A percentile compares a stretch with the other conserved stretches of the same genome.
Conservation (phyloP, 1,139 yeast species). For the Scheffersomyces insectosa region DNA sequence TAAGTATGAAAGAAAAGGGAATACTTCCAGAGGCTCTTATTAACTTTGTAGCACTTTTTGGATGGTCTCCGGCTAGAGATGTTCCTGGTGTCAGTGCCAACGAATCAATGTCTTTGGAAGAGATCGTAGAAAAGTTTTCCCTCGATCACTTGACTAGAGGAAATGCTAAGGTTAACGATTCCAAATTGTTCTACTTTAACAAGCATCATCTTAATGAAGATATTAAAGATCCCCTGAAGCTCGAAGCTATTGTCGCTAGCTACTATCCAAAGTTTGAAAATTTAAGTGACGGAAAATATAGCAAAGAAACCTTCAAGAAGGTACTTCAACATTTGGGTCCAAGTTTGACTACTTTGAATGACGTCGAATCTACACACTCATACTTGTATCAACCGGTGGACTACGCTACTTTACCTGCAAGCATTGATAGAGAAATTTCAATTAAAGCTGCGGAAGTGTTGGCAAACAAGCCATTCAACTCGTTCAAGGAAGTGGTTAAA, state of each 20-base stretch:
- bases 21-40: conserved; percentile 82
- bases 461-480: conserved; percentile 2
- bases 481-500: conserved; percentile 13
- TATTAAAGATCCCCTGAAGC: conserved; percentile 32
- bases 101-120: conserved; percentile 61
- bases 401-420: conserved; percentile 15
- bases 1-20: conserved; percentile 59
- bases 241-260: conserved; percentile 33
- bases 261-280: conserved; percentile 18
- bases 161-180: conserved; percentile 84
- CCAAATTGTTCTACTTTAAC: conserved; percentile 74
- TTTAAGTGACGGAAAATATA: conserved; percentile 10
- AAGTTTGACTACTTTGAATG: conserved; percentile 48
- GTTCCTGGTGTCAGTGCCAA: conserved; percentile 49
- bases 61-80: conserved; percentile 84
- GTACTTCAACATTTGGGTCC: conserved; percentile 36
- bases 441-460: conserved; percentile 8
- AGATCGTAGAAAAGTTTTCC: conserved; percentile 52
- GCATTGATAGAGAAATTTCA: conserved; percentile 1
- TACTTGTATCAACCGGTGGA: conserved; percentile 52
- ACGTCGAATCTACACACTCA: conserved; percentile 43
- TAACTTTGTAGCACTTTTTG: conserved; percentile 86
- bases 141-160: conserved; percentile 83
- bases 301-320: conserved; percentile 20
- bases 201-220: conserved; percentile 55